Base-by-base conservation (phyloP, 306 rosid species). In the Gynostemma pentaphyllum region DNA sequence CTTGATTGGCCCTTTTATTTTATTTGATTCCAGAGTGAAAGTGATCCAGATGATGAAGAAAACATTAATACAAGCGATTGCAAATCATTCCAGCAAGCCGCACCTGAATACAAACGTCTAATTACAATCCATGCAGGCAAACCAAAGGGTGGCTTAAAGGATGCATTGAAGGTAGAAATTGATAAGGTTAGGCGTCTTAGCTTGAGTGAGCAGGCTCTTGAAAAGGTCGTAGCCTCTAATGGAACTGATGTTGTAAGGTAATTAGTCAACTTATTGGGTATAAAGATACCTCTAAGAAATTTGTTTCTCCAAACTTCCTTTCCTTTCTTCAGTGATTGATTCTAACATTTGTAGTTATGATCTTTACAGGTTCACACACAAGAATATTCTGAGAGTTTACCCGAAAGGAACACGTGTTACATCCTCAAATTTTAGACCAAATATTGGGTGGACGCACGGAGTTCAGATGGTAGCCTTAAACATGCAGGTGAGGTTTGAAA, bases 391-490 rank as follows among this genome's bases (percentile, higher is more conserved):
- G 56, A 80, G 96, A 75, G 75, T 92, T 8, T 92, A 88, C 70
- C 98, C 98, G 0, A 92, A 82, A 75, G 98, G 96, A 65, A 79
- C 88, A 5, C 84, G 98, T 16, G 74, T 92, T 34, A 88, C 44
- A 44, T 92, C 96, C 48, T 74, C 94, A 39, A 92, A 92, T 79
- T 92, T 72, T 78, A 71, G 76, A 79, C 96, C 98, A 1, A 82
- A 78, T 74, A 71, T 91, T 64, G 96, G 88, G 73, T 91, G 98
- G 98, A 82, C 69, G 18, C 88, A 88, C 30, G 98, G 98, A 64
- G 98, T 92, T 75, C 98, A 88, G 74, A 85, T 91, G 96, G 95
- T 88, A 60, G 98, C 92, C 30, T 79, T 88, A 62, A 92, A 92
- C 76, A 92, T 92, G 96, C 98, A 92, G 98, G 96, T 84, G 49